These are phyloP conservation scores for Lagerstroemia speciosa DNA, from an alignment of 345 rosid species.

Conservation along the genomic window DNA sequence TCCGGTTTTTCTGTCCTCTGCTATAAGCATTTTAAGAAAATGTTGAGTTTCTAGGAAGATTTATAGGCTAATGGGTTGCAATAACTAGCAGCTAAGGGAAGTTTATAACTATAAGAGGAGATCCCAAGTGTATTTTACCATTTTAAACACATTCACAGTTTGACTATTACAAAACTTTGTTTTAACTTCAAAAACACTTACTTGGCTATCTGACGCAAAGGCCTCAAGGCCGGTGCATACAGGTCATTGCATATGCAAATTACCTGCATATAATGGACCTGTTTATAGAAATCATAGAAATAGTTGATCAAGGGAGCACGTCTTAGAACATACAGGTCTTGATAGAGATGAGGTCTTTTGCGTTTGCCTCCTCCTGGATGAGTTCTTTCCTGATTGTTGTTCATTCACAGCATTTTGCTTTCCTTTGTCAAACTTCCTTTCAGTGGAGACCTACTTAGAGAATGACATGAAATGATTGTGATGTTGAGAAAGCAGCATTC, in stretches of 20 bases:
- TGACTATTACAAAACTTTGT: constrained; percentile 2
- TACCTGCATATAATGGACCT: constrained; percentile 30
- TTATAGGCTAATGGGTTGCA: neutral
- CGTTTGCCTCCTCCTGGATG: constrained; percentile 52
- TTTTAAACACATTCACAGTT: neutral
- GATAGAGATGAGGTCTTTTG: constrained; percentile 47
- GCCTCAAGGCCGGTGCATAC: constrained; percentile 84
- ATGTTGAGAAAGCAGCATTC: neutral
- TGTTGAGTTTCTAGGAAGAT: neutral
- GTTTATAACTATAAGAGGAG: neutral
- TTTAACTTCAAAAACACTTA: constrained; percentile 24
- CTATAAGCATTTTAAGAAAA: neutral
- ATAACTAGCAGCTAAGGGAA: neutral
- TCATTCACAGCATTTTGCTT: constrained; percentile 51
- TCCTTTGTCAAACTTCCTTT: constrained; percentile 43
- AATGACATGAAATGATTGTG: neutral
- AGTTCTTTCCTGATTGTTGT: constrained; percentile 38
- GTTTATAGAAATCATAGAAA: constrained; percentile 1
- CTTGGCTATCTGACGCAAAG: constrained; percentile 92
- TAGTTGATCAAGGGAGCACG: constrained; percentile 2
- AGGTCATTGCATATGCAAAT: constrained; percentile 90
- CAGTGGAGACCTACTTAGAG: constrained; percentile 56
- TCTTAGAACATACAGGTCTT: constrained; percentile 64
- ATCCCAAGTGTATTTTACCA: neutral
- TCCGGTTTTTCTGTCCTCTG: neutral